Evolutionary conservation across 2,329 filamentous ascomycete genomes (phyloP), one percentile per base, ranked within the genome.

Genomic region (Penicillium sp.): DNA sequence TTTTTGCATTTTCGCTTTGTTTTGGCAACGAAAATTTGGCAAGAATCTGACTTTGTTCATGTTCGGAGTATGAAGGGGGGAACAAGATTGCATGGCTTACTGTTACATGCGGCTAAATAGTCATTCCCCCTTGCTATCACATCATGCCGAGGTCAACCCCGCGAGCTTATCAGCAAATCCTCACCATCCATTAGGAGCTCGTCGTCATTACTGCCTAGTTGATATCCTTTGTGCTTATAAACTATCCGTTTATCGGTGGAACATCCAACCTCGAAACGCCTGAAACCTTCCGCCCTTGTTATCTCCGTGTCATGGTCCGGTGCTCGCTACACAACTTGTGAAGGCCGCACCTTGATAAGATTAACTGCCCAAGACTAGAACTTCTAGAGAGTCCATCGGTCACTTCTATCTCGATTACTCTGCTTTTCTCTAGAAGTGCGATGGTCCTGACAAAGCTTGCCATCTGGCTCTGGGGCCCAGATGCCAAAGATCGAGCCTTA

Each of bases 401-500:
- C 39, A 22, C 9, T 42, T 42, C n/a, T 39, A 1, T 19, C 11
- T 22, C 39, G 10, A 2, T 4, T 39, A n/a, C 35, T 39, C n/a
- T 39, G 9, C 3, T 22, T 19, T 42, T 4, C 9, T 22, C 39
- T 19, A 42, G 6, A 37, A 21, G 13, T 22, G 5, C 21, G 33
- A 50, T 42, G 14, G n/a, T 47, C 13, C 29, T 37, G 21, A 54
- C n/a, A 19, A 62, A 54, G 13, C 9, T 62, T n/a, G 55, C 57
- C 13, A 56, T 50, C 43, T 57, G 55, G 57, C 45, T 62, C 26
- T 62, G 59, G 59, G 59, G 59, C 9, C 22, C 57, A 49, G 52
- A 60, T 13, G 24, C 50, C 21, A 52, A 56, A n/a, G 59, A 62
- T 35, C 59, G 59, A n/a, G 52, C 29, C 26, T 50, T 62, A 43